These are phyloP conservation scores for Tolypocladium album DNA, from an alignment of 2,329 filamentous ascomycete species.

Conservation along the genomic window DNA sequence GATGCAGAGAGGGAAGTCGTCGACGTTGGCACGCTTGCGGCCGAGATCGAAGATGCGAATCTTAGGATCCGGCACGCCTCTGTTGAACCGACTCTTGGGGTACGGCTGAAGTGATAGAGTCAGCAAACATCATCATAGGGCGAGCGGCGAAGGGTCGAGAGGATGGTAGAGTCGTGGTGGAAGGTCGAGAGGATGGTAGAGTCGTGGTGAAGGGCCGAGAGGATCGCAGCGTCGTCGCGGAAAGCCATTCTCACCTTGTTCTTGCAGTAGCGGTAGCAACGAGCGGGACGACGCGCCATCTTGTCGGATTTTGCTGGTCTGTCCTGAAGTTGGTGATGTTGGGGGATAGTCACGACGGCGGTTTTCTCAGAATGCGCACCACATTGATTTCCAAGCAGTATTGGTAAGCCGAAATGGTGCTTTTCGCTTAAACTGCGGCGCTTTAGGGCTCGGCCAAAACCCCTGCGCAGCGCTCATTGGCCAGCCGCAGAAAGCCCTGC, in stretches of 20 bases:
- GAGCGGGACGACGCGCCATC: constrained; percentile 98
- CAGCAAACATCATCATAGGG: constrained; percentile 21
- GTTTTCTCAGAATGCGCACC: constrained; percentile 16
- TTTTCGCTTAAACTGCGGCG: constrained; percentile 24
- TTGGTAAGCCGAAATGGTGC: constrained; percentile 18
- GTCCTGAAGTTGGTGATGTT: constrained; percentile 21
- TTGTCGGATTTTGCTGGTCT: constrained; percentile 52
- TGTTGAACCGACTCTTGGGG: constrained; percentile 99
- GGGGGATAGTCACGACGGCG: constrained; percentile 13
- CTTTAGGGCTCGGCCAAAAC: constrained; percentile 24
- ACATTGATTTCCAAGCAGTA: constrained; percentile 46
- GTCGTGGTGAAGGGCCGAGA: no score
- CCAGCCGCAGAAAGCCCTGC: constrained; percentile 7
- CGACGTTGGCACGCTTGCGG: constrained; percentile 96
- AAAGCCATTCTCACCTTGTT: constrained; percentile 99
- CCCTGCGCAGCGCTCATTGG: constrained; percentile 16
- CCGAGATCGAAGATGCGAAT: constrained; percentile 98
- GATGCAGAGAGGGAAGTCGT: constrained; percentile 98
- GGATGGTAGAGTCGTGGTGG: no score
- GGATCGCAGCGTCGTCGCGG: no score
- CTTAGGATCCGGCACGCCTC: constrained; percentile 82
- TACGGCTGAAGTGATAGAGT: constrained; percentile 54
- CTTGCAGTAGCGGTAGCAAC: constrained; percentile 99
- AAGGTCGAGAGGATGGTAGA: no score
- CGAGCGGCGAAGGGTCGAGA: no score